phyloP scores from a whole-genome alignment of 805 yeast genomes.

The Saturnispora silvae region DNA sequence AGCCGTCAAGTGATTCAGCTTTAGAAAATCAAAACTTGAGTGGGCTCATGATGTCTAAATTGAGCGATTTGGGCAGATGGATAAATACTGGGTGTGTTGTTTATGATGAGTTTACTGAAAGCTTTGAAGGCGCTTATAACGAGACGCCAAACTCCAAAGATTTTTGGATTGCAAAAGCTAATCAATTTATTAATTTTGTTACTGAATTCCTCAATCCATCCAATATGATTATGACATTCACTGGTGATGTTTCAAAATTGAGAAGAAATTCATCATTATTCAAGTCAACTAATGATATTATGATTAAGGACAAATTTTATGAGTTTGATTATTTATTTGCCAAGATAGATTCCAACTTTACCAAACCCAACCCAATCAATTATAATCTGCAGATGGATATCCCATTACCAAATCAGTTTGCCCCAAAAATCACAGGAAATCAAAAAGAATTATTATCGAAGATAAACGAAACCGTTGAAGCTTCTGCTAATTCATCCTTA shows the following conservation, averaged over 20 bases:
- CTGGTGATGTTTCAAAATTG: constrained; percentile 18
- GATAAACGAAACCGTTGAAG: constrained; percentile 18
- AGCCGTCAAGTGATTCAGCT: constrained; percentile 29
- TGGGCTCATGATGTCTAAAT: constrained; percentile 29
- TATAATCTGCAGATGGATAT: constrained; percentile 8
- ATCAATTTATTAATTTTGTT: constrained; percentile 24
- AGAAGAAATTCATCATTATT: constrained; percentile 4
- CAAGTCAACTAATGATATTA: not conserved
- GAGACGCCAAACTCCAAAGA: constrained; percentile 25
- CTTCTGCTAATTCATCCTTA: constrained; percentile 24
- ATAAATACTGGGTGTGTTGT: constrained; percentile 33
- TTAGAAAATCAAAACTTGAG: constrained; percentile 38
- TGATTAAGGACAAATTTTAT: constrained; percentile 30
- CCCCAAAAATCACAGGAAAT: constrained; percentile 24
- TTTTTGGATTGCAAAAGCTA: constrained; percentile 37
- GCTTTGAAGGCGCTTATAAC: constrained; percentile 21
- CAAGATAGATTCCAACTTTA: constrained; percentile 1
- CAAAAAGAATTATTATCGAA: constrained; percentile 20
- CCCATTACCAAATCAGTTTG: constrained; percentile 28
- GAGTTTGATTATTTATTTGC: constrained; percentile 31
- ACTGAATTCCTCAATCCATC: constrained; percentile 17
- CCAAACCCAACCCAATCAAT: not conserved
- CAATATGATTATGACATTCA: constrained; percentile 28
- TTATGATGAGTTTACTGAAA: constrained; percentile 18
- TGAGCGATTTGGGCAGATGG: constrained; percentile 27